Conservation (phyloP, 202 grass and related monocot genomes). For the Schoenoplectus tabernaemontani region DNA sequence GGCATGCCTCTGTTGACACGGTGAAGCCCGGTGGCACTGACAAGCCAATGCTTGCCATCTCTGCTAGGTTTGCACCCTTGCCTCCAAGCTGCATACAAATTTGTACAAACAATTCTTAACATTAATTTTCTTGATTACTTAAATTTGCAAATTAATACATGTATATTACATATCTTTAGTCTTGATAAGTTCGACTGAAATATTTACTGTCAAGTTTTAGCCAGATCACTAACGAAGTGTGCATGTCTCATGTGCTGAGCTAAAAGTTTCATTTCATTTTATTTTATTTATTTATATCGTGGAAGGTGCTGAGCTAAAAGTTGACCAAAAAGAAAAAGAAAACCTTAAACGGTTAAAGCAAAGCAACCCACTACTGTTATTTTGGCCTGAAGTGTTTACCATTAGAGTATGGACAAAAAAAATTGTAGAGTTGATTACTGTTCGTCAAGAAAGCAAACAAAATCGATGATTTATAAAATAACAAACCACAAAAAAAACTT, state of each 20-base stretch:
- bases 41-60: conserved; percentile 97
- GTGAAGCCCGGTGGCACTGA: conserved; percentile 97
- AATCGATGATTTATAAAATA: background rate
- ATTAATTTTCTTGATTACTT: background rate
- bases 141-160: background rate
- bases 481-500: background rate
- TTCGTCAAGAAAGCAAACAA: background rate
- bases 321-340: background rate
- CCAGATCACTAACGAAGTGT: background rate
- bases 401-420: background rate
- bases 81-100: conserved; percentile 49
- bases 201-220: background rate
- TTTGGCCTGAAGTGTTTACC: background rate
- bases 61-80: conserved; percentile 93
- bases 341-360: background rate
- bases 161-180: background rate
- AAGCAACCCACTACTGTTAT: background rate
- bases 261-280: background rate
- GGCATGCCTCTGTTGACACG: conserved; percentile 95
- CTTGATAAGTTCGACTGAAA: background rate
- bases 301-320: background rate
- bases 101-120: background rate
- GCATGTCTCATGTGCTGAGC: background rate
- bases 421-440: background rate
- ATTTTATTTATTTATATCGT: background rate